A percentile compares a stretch with the other conserved stretches of the same genome.
Evolutionary conservation across 1,139 yeast genomes (phyloP).

Genomic region (Saccharomyces hybrid): DNA sequence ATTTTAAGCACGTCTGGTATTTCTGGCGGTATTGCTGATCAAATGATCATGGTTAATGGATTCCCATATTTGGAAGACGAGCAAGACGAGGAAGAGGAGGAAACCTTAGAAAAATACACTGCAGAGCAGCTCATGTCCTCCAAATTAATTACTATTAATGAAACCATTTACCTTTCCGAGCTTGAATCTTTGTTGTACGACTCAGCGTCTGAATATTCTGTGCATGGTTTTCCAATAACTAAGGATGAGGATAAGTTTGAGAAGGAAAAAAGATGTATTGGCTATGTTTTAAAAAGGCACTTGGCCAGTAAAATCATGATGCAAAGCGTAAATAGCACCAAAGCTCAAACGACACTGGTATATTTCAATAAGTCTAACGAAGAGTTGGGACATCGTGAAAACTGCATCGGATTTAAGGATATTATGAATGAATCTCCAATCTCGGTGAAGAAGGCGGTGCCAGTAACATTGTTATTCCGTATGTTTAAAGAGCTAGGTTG

Average conservation of each 20-base stretch:
- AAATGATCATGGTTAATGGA: slow-evolving; percentile 84
- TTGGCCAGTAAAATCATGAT: slow-evolving; percentile 12
- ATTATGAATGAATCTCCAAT: slow-evolving; percentile 59
- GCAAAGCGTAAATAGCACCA: slow-evolving; percentile 10
- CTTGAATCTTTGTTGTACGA: slow-evolving; percentile 29
- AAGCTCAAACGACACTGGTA: slow-evolving; percentile 13
- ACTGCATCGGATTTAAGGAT: slow-evolving; percentile 34
- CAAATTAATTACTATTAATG: slow-evolving; percentile 44
- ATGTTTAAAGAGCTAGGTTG: slow-evolving; percentile 79
- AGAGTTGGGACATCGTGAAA: slow-evolving; percentile 9
- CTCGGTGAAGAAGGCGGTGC: slow-evolving; percentile 45
- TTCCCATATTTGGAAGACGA: slow-evolving; percentile 75
- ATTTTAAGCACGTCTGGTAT: slow-evolving; percentile 70
- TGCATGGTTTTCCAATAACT: slow-evolving; percentile 52
- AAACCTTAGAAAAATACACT: slow-evolving; percentile 41
- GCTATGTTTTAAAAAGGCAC: slow-evolving; percentile 25
- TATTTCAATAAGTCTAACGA: slow-evolving; percentile 16
- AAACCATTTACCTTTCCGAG: slow-evolving; percentile 28
- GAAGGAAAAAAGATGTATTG: slow-evolving; percentile 21
- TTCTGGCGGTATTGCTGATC: slow-evolving; percentile 83
- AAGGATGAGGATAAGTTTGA: slow-evolving; percentile 22
- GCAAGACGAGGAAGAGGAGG: slow-evolving; percentile 38
- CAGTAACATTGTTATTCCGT: slow-evolving; percentile 58
- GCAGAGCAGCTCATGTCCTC: slow-evolving; percentile 63
- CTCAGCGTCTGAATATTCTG: slow-evolving; percentile 31